Percentiles rank a stretch among this genome's conserved stretches.
These are phyloP conservation scores for Plectranthus barbatus DNA, from an alignment of 257 asterid species.

Conservation along the genomic window DNA sequence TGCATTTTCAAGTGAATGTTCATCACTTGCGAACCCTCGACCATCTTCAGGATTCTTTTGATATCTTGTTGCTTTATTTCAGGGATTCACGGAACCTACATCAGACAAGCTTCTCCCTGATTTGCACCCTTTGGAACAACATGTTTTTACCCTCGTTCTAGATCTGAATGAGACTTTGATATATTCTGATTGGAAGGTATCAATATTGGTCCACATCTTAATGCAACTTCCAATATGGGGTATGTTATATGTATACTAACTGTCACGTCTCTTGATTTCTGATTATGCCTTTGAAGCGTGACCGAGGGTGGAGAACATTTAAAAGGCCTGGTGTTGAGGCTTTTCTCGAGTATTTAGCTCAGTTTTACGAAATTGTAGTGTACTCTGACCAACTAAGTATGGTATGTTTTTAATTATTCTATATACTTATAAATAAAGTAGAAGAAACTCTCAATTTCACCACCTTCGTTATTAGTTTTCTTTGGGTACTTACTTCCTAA, in stretches of 20 bases:
- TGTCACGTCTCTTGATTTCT: no score
- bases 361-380: constrained; percentile 66
- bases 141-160: constrained; percentile 78
- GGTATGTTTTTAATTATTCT: constrained; percentile 30
- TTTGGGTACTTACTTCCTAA: no score
- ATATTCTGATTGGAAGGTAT: constrained; percentile 85
- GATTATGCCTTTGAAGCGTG: constrained; percentile 44
- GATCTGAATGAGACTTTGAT: constrained; percentile 82
- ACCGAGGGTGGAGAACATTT: constrained; percentile 91
- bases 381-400: constrained; percentile 60
- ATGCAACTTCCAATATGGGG: no score
- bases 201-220: no score
- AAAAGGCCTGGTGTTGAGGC: constrained; percentile 94
- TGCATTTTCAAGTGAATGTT: not conserved
- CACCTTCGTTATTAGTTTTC: not conserved
- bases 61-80: constrained; percentile 1
- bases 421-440: not conserved
- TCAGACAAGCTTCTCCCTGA: constrained; percentile 92
- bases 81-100: constrained; percentile 84
- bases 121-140: constrained; percentile 74
- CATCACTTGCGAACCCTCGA: not conserved
- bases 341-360: constrained; percentile 79
- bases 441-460: not conserved
- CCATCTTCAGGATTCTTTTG: not conserved
- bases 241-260: no score